Evolutionary conservation across 2,329 filamentous ascomycete genomes (phyloP).

Genomic region (Purpureocillium takamizusanense): DNA sequence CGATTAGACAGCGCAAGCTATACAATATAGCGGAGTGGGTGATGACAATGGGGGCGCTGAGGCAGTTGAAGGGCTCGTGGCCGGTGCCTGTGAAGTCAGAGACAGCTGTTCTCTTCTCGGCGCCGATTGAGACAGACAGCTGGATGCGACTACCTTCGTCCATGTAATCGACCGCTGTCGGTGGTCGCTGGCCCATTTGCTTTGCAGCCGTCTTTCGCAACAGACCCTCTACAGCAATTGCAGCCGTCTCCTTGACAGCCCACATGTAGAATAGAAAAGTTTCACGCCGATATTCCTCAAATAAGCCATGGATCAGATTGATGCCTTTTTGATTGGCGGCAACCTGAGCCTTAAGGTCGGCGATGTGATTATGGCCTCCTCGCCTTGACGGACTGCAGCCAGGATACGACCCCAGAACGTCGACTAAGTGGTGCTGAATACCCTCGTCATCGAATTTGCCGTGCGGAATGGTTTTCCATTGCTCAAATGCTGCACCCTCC

Average conservation of each 20-base stretch:
- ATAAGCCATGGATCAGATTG: conserved; percentile 59
- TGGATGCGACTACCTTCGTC: conserved; percentile 76
- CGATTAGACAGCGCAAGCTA: conserved; percentile 71
- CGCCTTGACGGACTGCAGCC: conserved; percentile 74
- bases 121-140: conserved; percentile 66
- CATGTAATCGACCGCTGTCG: conserved; percentile 68
- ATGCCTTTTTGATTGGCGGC: conserved; percentile 84
- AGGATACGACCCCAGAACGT: conserved; percentile 64
- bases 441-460: conserved; percentile 72
- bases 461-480: conserved; percentile 63
- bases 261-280: no score
- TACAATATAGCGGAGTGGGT: conserved; percentile 64
- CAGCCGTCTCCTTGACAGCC: no score
- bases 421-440: conserved; percentile 61
- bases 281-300: no score
- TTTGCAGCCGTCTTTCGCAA: no score
- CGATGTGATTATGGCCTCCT: conserved; percentile 74
- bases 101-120: conserved; percentile 57
- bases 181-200: no score
- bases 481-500: conserved; percentile 56
- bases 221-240: no score
- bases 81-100: conserved; percentile 40
- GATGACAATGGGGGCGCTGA: conserved; percentile 23
- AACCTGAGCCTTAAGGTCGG: conserved; percentile 79
- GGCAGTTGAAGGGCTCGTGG: conserved; percentile 20